These are phyloP conservation scores for Neodidymelliopsis sp. DNA, from an alignment of 2,329 filamentous ascomycete species.

Conservation along the genomic window DNA sequence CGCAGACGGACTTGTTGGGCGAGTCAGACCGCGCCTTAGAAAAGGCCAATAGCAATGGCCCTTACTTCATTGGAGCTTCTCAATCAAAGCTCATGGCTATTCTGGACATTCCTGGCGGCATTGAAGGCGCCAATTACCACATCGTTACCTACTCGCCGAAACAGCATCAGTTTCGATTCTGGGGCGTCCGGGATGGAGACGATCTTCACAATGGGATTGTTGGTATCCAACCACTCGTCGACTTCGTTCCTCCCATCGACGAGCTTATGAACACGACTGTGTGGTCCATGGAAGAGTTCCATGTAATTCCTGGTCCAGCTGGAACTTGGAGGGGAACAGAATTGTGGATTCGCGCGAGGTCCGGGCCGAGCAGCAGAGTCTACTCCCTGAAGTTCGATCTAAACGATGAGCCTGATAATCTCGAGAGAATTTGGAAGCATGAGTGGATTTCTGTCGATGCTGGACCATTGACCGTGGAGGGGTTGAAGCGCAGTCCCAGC, in stretches of 20 bases:
- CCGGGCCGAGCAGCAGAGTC: conserved; percentile 67
- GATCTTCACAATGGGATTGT: conserved; percentile 66
- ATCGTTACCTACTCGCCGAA: conserved; percentile 89
- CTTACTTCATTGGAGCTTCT: conserved; percentile 79
- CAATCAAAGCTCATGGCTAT: conserved; percentile 80
- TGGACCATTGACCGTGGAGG: conserved; percentile 52
- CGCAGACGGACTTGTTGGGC: conserved; percentile 79
- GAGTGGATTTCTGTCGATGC: conserved; percentile 57
- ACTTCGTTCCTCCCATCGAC: conserved; percentile 69
- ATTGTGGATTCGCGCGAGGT: conserved; percentile 60
- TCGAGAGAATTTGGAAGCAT: conserved; percentile 71
- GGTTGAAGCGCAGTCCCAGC: conserved; percentile 47
- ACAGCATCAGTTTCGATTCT: conserved; percentile 94
- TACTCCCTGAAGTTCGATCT: conserved; percentile 76
- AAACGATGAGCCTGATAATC: conserved; percentile 67
- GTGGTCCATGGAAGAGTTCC: conserved; percentile 60
- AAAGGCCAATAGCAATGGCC: conserved; percentile 59
- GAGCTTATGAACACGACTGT: conserved; percentile 60
- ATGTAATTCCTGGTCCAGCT: conserved; percentile 47
- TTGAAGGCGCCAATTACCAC: conserved; percentile 61
- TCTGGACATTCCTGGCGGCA: conserved; percentile 63
- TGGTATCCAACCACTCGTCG: conserved; percentile 71
- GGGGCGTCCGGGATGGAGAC: conserved; percentile 73
- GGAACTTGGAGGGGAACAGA: conserved; percentile 51
- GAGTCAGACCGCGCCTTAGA: conserved; percentile 64